Base-by-base conservation (phyloP, 352 stramenopile genomes). In the Globisporangium lucens region DNA sequence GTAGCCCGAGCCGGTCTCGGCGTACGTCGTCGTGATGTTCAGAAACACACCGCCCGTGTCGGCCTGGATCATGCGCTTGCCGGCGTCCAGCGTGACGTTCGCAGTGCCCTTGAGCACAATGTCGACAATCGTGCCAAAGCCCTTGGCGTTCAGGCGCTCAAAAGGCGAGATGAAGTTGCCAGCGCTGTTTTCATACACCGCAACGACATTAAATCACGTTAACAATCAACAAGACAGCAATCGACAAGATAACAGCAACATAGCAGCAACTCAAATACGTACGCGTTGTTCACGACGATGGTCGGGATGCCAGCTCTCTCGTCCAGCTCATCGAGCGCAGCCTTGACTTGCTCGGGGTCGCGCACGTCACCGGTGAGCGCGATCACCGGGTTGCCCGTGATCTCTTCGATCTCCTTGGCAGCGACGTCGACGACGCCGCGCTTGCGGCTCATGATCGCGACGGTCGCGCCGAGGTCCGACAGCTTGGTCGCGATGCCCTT, bases 21-120 rank as follows among this genome's bases (percentile, higher is more conserved):
- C 94, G 73, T 98, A 93, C 22, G 92, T 98, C 61, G 96, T 98
- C 43, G 90, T 98, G 74, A 99, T 99, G 77, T 99, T 99, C 51
- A 99, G 86, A 72, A 99, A 98, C 7, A 95, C 79, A 27, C 89
- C 93, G 46, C 80, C 79, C 35, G 85, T 79, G 7, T 90, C 79
- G n/a, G 78, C 79, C 56, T 81, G 75, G 62, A 94, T 93, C 79
- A 93, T 86, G 63, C 83, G 82, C 64, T 93, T 91, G 52, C 84
- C 88, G 0, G 82, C 84, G 49, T 94, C 84, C 56, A 91, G 71
- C 65, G 86, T 94, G 61, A 96, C 83, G 70, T 94, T 94, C 68
- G 85, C 85, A 33, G 85, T 92, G 33, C 88, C 88, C 70, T 93
- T 91, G 43, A 96, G 80, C 61, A 94, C 97, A 76, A 99, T 99